Base-by-base conservation (phyloP, 805 yeast genomes). In the Candida ascalaphidarum region DNA sequence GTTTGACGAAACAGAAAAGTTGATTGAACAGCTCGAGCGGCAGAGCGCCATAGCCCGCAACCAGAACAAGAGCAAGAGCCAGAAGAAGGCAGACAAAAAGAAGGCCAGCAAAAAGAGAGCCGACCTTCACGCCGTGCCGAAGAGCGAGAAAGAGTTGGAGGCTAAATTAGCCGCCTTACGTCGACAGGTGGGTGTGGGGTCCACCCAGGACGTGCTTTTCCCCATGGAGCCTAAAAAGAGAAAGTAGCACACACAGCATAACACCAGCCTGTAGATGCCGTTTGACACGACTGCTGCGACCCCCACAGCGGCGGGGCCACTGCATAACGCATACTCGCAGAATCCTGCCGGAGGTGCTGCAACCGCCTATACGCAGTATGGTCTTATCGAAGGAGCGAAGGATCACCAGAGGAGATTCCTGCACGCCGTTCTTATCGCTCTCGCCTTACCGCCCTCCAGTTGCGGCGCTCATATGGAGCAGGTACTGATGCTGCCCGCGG, bases 1-100 rank as follows among this genome's bases (percentile, higher is more conserved):
- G 5, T 84, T 58, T 41, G 80, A 74, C 15, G 62, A 63, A 27
- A 83, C 95, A 0, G 78, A 62, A 28, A 55, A 61, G 31, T 47
- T 68, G 20, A 74, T 89, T 23, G 71, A 58, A 4, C 53, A 50
- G 7, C 50, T 81, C 15, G 97, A 89, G 49, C 81, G 72, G 52
- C 65, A 63, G 33, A 70, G 84, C 22, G 95, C 94, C 0, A 55
- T 73, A 3, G 77, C 71, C 43, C 59, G 92, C 27, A 81, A 78
- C 34, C 31, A 21, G 50, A 46, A 20, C 36, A 49, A 31, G 40
- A 40, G 21, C 38, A 41, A 24, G 41, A 46, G 35, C 18, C 40
- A 42, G 22, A 33, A 35, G 26, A 36, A 39, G 28, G 44, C 43
- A 17, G 29, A 27, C 26, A 33, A 36, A 27, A 35, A 38, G 32